These are phyloP conservation scores for Macrophomina pseudophaseolina DNA, from an alignment of 2,329 filamentous ascomycete genomes.

Conservation along the genomic window DNA sequence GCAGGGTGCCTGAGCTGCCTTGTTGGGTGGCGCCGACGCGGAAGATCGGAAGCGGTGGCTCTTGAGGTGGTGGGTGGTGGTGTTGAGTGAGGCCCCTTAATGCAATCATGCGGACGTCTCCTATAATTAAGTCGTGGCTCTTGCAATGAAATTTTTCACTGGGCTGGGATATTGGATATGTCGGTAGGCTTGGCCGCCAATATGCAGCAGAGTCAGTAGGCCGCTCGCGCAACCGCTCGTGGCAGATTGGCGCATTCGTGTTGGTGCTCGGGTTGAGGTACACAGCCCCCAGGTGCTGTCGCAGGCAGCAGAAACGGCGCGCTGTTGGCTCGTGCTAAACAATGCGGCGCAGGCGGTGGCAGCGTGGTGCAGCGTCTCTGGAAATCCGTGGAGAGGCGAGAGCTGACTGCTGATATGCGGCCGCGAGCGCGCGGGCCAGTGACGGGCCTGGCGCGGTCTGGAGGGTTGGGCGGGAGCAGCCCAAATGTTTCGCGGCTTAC, in stretches of 20 bases:
- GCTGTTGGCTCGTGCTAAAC: not conserved
- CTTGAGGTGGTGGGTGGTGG: not conserved
- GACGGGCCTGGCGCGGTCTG: not conserved
- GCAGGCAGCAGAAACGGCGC: not conserved
- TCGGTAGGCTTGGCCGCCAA: conserved; percentile 11
- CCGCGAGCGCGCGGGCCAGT: conserved; percentile 5
- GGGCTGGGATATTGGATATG: conserved; percentile 6
- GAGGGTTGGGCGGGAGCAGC: not conserved
- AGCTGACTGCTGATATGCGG: not conserved
- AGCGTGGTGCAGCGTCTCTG: not conserved
- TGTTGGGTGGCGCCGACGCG: conserved; percentile 9
- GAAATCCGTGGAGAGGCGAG: not conserved
- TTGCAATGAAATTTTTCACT: not conserved
- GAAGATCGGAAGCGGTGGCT: conserved; percentile 9
- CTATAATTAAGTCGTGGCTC: not conserved
- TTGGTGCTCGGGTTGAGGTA: conserved; percentile 9
- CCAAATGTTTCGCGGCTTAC: not conserved
- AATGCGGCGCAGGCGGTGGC: not conserved
- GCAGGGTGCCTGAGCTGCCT: conserved; percentile 12
- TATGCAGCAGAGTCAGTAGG: conserved; percentile 12
- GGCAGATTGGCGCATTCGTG: conserved; percentile 14
- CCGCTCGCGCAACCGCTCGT: not conserved
- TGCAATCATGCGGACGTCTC: not conserved
- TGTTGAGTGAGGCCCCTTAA: conserved; percentile 17
- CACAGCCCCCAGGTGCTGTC: conserved; percentile 10